These are phyloP conservation scores for Talaromyces sp. DNA, from an alignment of 2,329 filamentous ascomycete species.

Conservation along the genomic window DNA sequence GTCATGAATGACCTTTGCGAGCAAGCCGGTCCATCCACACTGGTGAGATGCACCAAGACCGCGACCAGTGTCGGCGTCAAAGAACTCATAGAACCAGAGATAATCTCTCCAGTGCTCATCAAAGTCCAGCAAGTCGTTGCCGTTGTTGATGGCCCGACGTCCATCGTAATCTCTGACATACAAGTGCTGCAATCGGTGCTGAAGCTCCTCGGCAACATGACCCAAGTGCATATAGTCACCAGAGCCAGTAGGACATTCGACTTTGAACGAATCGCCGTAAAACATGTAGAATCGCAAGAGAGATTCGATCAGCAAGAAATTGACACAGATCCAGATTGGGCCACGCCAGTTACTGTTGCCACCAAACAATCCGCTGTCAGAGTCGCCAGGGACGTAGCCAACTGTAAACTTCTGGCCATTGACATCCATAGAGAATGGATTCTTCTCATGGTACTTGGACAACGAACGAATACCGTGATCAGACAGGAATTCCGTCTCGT, in stretches of 20 bases:
- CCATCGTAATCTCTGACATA: conserved; percentile 83
- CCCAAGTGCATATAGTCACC: conserved; percentile 95
- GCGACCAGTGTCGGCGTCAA: conserved; percentile 86
- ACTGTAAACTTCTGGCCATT: conserved; percentile 88
- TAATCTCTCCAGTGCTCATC: conserved; percentile 91
- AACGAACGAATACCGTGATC: conserved; percentile 87
- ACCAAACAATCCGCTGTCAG: conserved; percentile 89
- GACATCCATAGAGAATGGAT: conserved; percentile 93
- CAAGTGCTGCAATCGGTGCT: conserved; percentile 89
- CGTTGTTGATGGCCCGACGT: conserved; percentile 81
- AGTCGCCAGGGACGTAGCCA: conserved; percentile 90
- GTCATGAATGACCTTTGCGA: conserved; percentile 96
- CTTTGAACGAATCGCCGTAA: conserved; percentile 82
- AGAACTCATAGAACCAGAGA: conserved; percentile 97
- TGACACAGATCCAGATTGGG: conserved; percentile 94
- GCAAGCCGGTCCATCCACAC: conserved; percentile 92
- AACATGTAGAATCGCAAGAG: conserved; percentile 96
- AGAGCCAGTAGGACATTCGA: conserved; percentile 91
- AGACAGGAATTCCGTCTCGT: conserved; percentile 89
- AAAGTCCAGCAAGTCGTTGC: conserved; percentile 82
- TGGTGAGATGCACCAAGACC: conserved; percentile 91
- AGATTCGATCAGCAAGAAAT: conserved; percentile 90
- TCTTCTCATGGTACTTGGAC: conserved; percentile 84
- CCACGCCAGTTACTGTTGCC: conserved; percentile 98
- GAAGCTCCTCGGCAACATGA: conserved; percentile 90